Conservation (phyloP, 371 early-diverging fungal genomes). For the Agmasoma carcini region DNA sequence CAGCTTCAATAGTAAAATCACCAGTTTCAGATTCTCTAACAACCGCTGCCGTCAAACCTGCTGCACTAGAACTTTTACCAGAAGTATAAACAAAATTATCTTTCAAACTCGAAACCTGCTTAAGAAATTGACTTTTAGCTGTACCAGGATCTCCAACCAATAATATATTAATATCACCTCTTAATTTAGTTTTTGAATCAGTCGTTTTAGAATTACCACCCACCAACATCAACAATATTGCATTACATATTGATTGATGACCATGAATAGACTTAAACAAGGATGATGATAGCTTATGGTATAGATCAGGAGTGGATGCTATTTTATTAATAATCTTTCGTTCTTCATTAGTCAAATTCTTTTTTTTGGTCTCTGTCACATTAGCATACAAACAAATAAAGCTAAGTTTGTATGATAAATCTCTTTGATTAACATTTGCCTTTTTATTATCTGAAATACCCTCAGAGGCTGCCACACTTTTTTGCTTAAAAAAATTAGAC, state of each 20-base stretch:
- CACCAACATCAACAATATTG: conserved; percentile 53
- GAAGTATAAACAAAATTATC: conserved; percentile 87
- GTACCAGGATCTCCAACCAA: conserved; percentile 97
- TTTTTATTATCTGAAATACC: conserved; percentile 15
- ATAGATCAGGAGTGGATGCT: conserved; percentile 59
- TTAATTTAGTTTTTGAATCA: conserved; percentile 71
- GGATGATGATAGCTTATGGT: conserved; percentile 66
- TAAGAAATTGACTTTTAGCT: conserved; percentile 89
- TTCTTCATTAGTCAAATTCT: conserved; percentile 19
- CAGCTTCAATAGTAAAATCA: conserved; percentile 96
- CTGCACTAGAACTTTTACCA: conserved; percentile 92
- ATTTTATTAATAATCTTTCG: conserved; percentile 21
- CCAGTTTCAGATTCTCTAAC: conserved; percentile 89
- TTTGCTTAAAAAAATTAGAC: conserved; percentile 52
- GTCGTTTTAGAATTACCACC: conserved; percentile 60
- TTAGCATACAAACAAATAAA: conserved; percentile 35
- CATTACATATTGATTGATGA: conserved; percentile 51
- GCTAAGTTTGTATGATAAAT: conserved; percentile 33
- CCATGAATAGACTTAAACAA: conserved; percentile 55
- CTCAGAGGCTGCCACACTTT: conserved; percentile 10
- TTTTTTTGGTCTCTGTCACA: conserved; percentile 1
- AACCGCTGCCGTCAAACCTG: conserved; percentile 93
- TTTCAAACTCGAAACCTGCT: conserved; percentile 73
- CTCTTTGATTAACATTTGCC: conserved; percentile 19
- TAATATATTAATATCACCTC: conserved; percentile 74